Evolutionary conservation across 441 rosid species (phyloP), one percentile per base, ranked within the genome.

Genomic region (Biscutella laevigata): DNA sequence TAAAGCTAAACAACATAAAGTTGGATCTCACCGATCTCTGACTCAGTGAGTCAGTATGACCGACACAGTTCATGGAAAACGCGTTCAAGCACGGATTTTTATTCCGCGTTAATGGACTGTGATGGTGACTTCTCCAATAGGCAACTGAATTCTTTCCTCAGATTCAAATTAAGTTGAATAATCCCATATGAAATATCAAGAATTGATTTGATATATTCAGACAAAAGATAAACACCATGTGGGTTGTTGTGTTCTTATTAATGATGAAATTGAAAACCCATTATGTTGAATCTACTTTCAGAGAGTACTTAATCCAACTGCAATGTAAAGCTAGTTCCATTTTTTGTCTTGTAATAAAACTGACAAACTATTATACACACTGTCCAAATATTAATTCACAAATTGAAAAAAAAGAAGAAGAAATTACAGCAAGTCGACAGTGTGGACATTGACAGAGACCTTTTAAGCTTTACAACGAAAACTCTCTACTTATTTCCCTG

Each of bases 371-470:
- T n/a, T n/a, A n/a, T n/a, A n/a, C n/a, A n/a, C n/a, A n/a, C n/a
- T n/a, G n/a, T 22, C 25, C 4, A 22, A 22, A 4, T 2, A 22
- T 22, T 22, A 22, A 2, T 22, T 22, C 3, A 22, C 25, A 9
- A 25, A n/a, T n/a, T 5, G 4, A 17, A 42, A 1, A 7, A 22
- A 8, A 41, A 17, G 3, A 32, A 3, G 25, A 22, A 21, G 6
- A n/a, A 19, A 3, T 42, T 39, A 56, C 62, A 46, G 63, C 54
- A 37, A 58, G 46, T 58, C 42, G 61, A 56, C 61, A 56, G 50
- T 56, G 24, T 30, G 15, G 41, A 42, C 50, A 55, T 6, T 19
- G 51, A 56, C 2, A 24, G 51, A 35, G 61, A 56, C 51, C 45
- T 25, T 49, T 11, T 11, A 35, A 22, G 42, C 42, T 34, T 42